Evolutionary conservation across 208 protist species (phyloP), one percentile per base, ranked within the genome.

Genomic region (Trypanosoma caninum): DNA sequence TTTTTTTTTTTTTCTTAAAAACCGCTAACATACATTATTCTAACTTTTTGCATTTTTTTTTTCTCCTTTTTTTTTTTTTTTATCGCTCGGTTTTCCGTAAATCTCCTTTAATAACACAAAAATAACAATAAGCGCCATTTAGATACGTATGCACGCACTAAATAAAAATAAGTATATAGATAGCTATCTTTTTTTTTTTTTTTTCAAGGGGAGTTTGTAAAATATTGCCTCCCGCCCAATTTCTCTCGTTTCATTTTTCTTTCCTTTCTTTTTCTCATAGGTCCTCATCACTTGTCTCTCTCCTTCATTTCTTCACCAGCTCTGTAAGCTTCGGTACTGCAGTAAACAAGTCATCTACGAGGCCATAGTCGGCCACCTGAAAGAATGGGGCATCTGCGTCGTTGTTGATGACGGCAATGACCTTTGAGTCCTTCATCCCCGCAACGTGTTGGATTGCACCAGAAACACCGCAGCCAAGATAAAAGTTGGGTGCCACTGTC

Each of bases 361-460:
- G 79, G 47, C 97, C 97, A 75, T 98, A 98, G 84, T 99, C 98
- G 4, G 97, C 93, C 38, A 97, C 84, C 75, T 98, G 93, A 79
- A 99, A 99, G 67, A 99, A 99, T 31, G 98, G 98, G 3, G 98
- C 98, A 13, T 99, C 98, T 33, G 85, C 71, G 67, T 99, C 97
- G 59, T 98, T 99, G 89, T 99, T 99, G 64, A 98, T 91, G 23
- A 94, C 91, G 1, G 94, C 95, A 65, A 98, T 97, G 20, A 91
- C 87, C 84, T 99, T 99, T 59, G 84, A 95, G 82, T 99, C 98
- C 83, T 99, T 99, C 97, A 99, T 99, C 59, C 98, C 98, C 2
- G 97, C 97, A 8, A 99, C 72, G 67, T 95, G 85, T 76, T 97
- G 97, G 67, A 98, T 98, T 3, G 97, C 97, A 44, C 97, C 97